phyloP scores from a whole-genome alignment of 1,139 yeast genomes.

The Suhomyces anneliseae region DNA sequence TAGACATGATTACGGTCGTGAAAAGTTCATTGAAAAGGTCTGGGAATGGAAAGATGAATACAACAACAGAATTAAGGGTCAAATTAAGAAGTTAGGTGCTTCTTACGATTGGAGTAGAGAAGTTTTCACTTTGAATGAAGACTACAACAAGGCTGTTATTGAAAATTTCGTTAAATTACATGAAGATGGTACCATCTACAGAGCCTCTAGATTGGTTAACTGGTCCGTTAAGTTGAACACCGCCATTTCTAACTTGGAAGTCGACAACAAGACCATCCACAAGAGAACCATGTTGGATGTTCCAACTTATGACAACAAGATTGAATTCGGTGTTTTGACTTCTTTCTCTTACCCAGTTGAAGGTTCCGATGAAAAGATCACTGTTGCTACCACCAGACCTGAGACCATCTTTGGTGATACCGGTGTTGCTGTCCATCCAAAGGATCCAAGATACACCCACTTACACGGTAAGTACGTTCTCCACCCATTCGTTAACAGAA shows the following conservation, averaged over 20 bases:
- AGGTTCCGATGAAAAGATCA: conserved; percentile 79
- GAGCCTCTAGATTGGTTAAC: conserved; percentile 90
- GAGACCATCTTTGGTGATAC: conserved; percentile 98
- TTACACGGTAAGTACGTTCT: conserved; percentile 88
- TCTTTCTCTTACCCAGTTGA: conserved; percentile 91
- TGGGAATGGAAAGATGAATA: conserved; percentile 99
- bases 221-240: conserved; percentile 97
- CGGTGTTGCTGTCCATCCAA: conserved; percentile 95
- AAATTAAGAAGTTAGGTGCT: conserved; percentile 87
- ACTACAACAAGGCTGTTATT: conserved; percentile 73
- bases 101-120: conserved; percentile 96
- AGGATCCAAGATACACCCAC: conserved; percentile 88
- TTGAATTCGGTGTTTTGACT: conserved; percentile 95
- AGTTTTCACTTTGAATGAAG: conserved; percentile 87
- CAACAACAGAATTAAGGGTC: conserved; percentile 80
- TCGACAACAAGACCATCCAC: conserved; percentile 83
- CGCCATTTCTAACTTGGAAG: conserved; percentile 94
- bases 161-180: conserved; percentile 91
- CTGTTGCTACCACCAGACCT: conserved; percentile 98
- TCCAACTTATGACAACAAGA: conserved; percentile 86
- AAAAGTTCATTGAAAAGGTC: conserved; percentile 79
- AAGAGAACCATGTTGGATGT: conserved; percentile 81
- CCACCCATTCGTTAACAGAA: conserved; percentile 88
- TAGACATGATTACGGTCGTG: conserved; percentile 95
- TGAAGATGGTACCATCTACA: conserved; percentile 93